Evolutionary conservation across 164 flowering plant genomes (phyloP).

Genomic region (Tinospora cordifolia): DNA sequence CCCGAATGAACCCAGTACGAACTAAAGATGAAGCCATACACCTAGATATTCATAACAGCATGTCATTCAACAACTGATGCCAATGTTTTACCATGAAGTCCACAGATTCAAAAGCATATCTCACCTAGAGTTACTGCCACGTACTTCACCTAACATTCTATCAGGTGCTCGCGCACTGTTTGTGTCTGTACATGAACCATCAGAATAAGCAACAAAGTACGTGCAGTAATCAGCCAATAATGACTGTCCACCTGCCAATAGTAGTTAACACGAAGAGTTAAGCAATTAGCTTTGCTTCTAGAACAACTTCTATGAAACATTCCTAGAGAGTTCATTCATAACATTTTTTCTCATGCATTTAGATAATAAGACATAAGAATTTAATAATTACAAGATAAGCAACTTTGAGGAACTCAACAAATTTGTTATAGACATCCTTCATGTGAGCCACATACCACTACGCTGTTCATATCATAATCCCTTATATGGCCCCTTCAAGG

Average conservation of each 20-base stretch:
- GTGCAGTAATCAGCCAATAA: constrained; percentile 99
- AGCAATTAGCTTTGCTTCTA: not conserved
- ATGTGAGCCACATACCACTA: too few relatives aligned
- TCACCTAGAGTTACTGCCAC: constrained; percentile 88
- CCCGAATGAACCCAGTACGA: constrained; percentile 92
- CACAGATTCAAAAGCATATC: constrained; percentile 11
- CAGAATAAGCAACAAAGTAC: constrained; percentile 96
- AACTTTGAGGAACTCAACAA: too few relatives aligned
- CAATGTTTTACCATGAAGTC: not conserved
- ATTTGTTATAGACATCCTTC: too few relatives aligned
- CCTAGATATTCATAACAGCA: constrained; percentile 28
- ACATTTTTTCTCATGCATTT: not conserved
- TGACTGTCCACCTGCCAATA: constrained; percentile 84
- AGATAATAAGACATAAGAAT: not conserved
- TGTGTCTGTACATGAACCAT: constrained; percentile 95
- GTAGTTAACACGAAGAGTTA: not conserved
- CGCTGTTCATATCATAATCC: too few relatives aligned
- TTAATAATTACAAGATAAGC: too few relatives aligned
- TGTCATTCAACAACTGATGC: not conserved
- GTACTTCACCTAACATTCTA: constrained; percentile 98
- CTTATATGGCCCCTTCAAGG: too few relatives aligned
- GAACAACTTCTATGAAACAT: not conserved
- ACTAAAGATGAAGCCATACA: constrained; percentile 97
- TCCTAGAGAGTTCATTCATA: not conserved
- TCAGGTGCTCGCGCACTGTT: constrained; percentile 95